phyloP scores from a whole-genome alignment of 768 basidiomycete genomes.

The Tricholoma sp. region DNA sequence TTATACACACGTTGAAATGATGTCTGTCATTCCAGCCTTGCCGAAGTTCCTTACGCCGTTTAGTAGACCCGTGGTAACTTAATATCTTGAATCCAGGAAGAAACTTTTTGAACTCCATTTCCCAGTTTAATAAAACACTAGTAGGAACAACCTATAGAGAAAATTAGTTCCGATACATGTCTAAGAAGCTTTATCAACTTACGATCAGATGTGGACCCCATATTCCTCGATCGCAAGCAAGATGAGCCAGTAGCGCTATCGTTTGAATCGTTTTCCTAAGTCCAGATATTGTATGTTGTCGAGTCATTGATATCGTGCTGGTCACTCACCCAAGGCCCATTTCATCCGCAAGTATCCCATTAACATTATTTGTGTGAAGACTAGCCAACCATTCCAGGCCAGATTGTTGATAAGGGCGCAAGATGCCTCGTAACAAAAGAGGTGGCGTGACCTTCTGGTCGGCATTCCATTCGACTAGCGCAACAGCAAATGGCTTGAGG shows the following conservation, averaged over 20 bases:
- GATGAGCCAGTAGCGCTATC: constrained; percentile 87
- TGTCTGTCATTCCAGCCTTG: constrained; percentile 89
- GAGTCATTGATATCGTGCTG: background rate
- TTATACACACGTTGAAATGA: constrained; percentile 92
- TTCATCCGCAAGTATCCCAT: constrained; percentile 87
- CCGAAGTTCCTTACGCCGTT: constrained; percentile 84
- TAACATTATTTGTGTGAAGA: constrained; percentile 73
- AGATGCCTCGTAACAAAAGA: constrained; percentile 75
- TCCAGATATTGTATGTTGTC: constrained; percentile 1
- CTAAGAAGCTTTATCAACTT: constrained; percentile 16
- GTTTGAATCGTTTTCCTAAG: constrained; percentile 93
- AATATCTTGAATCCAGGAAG: constrained; percentile 82
- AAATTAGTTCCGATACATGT: constrained; percentile 13
- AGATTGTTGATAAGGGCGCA: constrained; percentile 91
- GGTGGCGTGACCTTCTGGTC: constrained; percentile 56
- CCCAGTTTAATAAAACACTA: constrained; percentile 93
- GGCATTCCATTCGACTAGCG: constrained; percentile 64
- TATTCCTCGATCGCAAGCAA: constrained; percentile 86
- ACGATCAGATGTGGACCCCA: constrained; percentile 92
- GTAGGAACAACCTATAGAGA: constrained; percentile 74
- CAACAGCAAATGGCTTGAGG: constrained; percentile 65
- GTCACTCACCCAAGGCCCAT: constrained; percentile 86
- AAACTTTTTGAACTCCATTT: constrained; percentile 96
- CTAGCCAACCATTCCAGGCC: constrained; percentile 94
- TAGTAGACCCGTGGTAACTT: constrained; percentile 87